These are phyloP conservation scores for Nicotiana noctiflora DNA, from an alignment of 257 asterid species.

Conservation along the genomic window DNA sequence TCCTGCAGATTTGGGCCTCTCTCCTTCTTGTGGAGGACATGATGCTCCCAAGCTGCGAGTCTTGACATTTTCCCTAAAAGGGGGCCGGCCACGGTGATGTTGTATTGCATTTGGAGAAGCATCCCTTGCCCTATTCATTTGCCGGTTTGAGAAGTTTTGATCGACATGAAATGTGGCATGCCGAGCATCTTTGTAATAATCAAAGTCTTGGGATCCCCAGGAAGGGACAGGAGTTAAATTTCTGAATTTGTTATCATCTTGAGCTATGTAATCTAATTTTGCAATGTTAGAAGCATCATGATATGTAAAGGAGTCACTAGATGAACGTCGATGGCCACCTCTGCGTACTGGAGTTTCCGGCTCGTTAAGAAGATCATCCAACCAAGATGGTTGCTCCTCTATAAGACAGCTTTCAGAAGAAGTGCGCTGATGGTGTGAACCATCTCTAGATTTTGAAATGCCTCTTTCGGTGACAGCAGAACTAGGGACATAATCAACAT, in stretches of 20 bases:
- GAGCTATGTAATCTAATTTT: constrained; percentile 14
- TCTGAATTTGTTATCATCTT: constrained; percentile 16
- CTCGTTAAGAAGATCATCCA: constrained; percentile 47
- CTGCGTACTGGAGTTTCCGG: constrained; percentile 44
- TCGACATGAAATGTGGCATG: constrained; percentile 43
- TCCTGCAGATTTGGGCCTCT: constrained; percentile 38
- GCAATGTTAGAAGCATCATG: constrained; percentile 8
- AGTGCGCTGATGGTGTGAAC: constrained; percentile 35
- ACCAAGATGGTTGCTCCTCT: constrained; percentile 49
- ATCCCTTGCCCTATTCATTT: constrained; percentile 57
- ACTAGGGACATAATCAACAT: constrained; percentile 52
- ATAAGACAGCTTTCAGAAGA: constrained; percentile 38
- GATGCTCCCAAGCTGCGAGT: constrained; percentile 35
- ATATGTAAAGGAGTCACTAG: constrained; percentile 45
- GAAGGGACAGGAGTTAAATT: not conserved
- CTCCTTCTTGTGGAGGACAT: constrained; percentile 43
- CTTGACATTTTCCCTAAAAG: constrained; percentile 34
- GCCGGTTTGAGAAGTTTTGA: constrained; percentile 31
- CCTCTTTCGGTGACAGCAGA: constrained; percentile 42
- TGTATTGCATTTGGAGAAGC: constrained; percentile 34
- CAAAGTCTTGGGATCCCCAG: constrained; percentile 68
- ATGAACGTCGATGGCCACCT: constrained; percentile 43
- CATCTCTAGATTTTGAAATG: constrained; percentile 28
- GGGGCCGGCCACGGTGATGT: constrained; percentile 44
- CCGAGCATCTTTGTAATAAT: constrained; percentile 37